Evolutionary conservation across 2,329 filamentous ascomycete species (phyloP).

Genomic region (Magnaporthales sp.): DNA sequence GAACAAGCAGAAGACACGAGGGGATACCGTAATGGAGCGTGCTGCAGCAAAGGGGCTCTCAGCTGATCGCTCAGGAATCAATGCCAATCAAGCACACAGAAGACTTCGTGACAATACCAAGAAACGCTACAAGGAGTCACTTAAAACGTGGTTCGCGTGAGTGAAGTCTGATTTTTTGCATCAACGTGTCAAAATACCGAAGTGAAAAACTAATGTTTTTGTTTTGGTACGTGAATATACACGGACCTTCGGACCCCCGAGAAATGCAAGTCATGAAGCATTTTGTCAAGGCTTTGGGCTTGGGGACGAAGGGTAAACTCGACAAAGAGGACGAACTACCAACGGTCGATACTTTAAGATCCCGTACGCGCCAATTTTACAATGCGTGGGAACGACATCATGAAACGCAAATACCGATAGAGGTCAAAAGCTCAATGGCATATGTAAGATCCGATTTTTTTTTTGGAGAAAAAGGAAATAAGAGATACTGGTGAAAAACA

Average conservation of each 20-base stretch:
- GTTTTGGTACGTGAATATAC: background rate
- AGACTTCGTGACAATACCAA: background rate
- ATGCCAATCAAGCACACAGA: background rate
- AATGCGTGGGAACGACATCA: slow-evolving; percentile 6
- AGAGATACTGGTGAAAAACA: too few relatives aligned
- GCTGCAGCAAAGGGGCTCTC: background rate
- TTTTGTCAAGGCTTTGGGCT: slow-evolving; percentile 6
- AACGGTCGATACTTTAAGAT: slow-evolving; percentile 6
- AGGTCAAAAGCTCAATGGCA: slow-evolving; percentile 8
- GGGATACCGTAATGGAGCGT: background rate
- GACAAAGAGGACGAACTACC: slow-evolving; percentile 4
- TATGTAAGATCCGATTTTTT: slow-evolving; percentile 5
- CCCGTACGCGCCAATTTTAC: slow-evolving; percentile 7
- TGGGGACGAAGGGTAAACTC: slow-evolving; percentile 6
- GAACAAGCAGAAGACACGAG: background rate
- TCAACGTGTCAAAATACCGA: too few relatives aligned
- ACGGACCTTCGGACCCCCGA: background rate
- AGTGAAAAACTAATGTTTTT: background rate
- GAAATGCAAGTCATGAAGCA: slow-evolving; percentile 8
- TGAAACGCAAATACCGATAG: slow-evolving; percentile 3
- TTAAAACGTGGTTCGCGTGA: background rate
- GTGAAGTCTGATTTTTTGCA: background rate
- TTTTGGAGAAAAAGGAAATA: background rate
- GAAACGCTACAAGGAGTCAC: background rate
- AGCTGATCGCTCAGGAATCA: background rate